These are phyloP conservation scores for Corrigiola litoralis DNA, from an alignment of 179 eudicot genomes.

Conservation along the genomic window DNA sequence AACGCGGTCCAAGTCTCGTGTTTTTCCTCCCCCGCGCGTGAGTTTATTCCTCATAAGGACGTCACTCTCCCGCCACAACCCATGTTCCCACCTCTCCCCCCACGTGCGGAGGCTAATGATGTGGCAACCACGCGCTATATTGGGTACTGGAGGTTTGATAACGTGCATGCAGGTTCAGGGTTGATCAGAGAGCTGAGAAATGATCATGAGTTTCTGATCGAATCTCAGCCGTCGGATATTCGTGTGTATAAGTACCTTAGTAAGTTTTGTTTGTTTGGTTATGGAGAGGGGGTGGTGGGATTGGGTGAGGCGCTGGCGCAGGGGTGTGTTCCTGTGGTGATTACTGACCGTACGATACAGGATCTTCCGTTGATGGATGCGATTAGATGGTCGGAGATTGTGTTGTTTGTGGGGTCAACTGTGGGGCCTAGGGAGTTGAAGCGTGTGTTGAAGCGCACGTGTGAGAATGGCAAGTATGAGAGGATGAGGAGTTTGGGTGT, in stretches of 20 bases:
- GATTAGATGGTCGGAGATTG: conserved; percentile 69
- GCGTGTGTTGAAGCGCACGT: conserved; percentile 25
- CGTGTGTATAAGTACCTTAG: conserved; percentile 11
- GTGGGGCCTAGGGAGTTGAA: conserved; percentile 32
- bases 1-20: conserved; percentile 60
- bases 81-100: background rate
- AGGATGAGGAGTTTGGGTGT: conserved; percentile 59
- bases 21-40: conserved; percentile 51
- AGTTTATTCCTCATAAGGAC: conserved; percentile 80
- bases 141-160: conserved; percentile 24
- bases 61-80: conserved; percentile 39
- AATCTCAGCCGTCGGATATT: conserved; percentile 34
- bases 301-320: conserved; percentile 42
- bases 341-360: conserved; percentile 77
- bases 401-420: conserved; percentile 48
- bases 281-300: conserved; percentile 29
- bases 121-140: conserved; percentile 17
- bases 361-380: conserved; percentile 87
- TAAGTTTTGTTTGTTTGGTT: conserved; percentile 56
- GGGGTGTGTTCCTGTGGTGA: conserved; percentile 85
- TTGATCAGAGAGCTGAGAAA: conserved; percentile 30
- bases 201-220: conserved; percentile 42
- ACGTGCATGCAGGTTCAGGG: background rate
- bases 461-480: conserved; percentile 38
- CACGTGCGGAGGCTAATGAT: background rate